phyloP scores from a whole-genome alignment of 2,329 filamentous ascomycete genomes.

The Paraphaeosphaeria minitans region DNA sequence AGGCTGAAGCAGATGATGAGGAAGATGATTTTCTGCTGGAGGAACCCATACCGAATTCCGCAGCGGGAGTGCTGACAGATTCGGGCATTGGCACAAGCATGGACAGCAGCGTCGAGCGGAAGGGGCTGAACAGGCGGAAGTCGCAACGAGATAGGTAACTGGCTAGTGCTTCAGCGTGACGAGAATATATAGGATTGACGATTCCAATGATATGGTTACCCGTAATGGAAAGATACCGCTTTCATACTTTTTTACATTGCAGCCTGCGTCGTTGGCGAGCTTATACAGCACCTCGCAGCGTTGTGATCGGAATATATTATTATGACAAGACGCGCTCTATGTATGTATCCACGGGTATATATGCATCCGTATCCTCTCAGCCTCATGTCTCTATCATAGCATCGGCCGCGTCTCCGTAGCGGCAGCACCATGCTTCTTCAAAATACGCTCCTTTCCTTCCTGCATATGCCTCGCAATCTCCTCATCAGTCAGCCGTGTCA shows the following conservation, averaged over 20 bases:
- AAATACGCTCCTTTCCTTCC: slow-evolving; percentile 29
- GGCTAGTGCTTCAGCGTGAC: not conserved
- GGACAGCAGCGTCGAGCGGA: slow-evolving; percentile 44
- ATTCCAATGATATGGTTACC: not conserved
- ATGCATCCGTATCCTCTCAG: too few species aligned
- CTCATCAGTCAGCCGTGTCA: slow-evolving; percentile 40
- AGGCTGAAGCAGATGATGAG: slow-evolving; percentile 48
- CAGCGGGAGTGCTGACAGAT: slow-evolving; percentile 36
- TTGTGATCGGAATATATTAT: not conserved
- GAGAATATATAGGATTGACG: not conserved
- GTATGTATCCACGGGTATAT: slow-evolving; percentile 2
- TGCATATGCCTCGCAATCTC: slow-evolving; percentile 38
- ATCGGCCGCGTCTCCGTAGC: slow-evolving; percentile 29
- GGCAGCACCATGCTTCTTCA: slow-evolving; percentile 22
- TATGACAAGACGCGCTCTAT: not conserved
- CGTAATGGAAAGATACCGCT: not conserved
- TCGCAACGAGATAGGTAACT: not conserved
- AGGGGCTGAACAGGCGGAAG: slow-evolving; percentile 24
- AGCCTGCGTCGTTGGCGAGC: too few species aligned
- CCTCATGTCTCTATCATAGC: slow-evolving; percentile 14
- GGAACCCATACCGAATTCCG: slow-evolving; percentile 19
- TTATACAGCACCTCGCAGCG: too few species aligned
- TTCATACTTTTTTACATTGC: too few species aligned
- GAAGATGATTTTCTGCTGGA: slow-evolving; percentile 53
- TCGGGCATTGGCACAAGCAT: slow-evolving; percentile 57